phyloP scores from a whole-genome alignment of 2,329 filamentous ascomycete genomes.

The Aspergillus sp. region DNA sequence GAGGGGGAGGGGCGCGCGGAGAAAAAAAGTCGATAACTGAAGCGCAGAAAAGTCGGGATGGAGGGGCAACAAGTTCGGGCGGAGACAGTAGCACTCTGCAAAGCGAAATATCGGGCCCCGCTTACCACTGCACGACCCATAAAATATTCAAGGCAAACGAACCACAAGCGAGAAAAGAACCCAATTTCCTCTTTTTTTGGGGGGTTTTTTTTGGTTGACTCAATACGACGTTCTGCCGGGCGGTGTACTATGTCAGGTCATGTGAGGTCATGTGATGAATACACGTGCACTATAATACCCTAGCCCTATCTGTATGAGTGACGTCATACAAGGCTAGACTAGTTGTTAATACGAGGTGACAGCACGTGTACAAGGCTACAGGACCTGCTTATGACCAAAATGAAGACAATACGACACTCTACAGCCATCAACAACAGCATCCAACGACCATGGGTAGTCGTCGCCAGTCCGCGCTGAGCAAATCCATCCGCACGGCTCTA shows the following conservation, averaged over 20 bases:
- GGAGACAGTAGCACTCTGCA: conserved; percentile 8
- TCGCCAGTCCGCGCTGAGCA: conserved; percentile 19
- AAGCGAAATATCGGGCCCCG: conserved; percentile 32
- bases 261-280: neutral
- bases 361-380: too few species aligned
- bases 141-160: conserved; percentile 17
- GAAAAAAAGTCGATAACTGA: neutral
- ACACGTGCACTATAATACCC: neutral
- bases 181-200: conserved; percentile 19
- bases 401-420: too few species aligned
- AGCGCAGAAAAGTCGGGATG: neutral
- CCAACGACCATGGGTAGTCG: conserved; percentile 14
- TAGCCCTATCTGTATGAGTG: conserved; percentile 10
- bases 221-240: conserved; percentile 18
- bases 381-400: too few species aligned
- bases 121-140: conserved; percentile 35
- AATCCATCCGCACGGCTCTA: conserved; percentile 26
- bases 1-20: conserved; percentile 7
- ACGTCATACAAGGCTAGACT: conserved; percentile 8
- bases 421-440: too few species aligned
- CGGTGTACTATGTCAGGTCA: conserved; percentile 23
- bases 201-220: conserved; percentile 22
- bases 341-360: neutral
- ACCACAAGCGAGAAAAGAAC: conserved; percentile 14
- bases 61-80: neutral